Evolutionary conservation across 2,329 filamentous ascomycete genomes (phyloP).

Genomic region (Zasmidium citrigriseum): DNA sequence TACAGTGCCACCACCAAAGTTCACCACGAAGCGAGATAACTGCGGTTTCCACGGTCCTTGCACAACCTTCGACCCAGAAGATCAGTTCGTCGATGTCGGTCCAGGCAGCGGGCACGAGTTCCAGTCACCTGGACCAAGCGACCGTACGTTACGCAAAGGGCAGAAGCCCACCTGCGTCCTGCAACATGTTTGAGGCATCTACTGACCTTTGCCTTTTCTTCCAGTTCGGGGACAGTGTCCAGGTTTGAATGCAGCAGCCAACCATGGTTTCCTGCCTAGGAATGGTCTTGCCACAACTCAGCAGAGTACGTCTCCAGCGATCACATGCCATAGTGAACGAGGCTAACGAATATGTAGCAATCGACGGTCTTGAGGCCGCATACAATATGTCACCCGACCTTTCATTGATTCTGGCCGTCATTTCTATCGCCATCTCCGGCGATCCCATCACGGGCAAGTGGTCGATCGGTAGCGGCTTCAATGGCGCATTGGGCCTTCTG

Average conservation of each 20-base stretch:
- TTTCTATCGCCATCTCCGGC: conserved; percentile 20
- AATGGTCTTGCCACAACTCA: conserved; percentile 31
- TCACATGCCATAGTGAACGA: background rate
- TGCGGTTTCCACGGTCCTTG: conserved; percentile 21
- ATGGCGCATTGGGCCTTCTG: conserved; percentile 5
- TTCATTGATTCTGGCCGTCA: conserved; percentile 11
- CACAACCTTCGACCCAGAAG: conserved; percentile 30
- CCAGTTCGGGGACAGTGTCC: too few relatives aligned
- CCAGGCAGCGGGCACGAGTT: conserved; percentile 30
- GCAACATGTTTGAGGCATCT: background rate
- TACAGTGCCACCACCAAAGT: conserved; percentile 15
- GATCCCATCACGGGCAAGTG: conserved; percentile 18
- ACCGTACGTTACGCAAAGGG: conserved; percentile 14
- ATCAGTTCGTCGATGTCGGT: conserved; percentile 30
- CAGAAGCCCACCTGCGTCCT: too few relatives aligned
- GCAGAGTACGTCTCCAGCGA: conserved; percentile 17
- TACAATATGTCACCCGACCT: conserved; percentile 33
- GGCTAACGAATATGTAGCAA: background rate
- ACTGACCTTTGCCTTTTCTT: too few relatives aligned
- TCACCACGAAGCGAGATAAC: conserved; percentile 19
- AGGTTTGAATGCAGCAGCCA: conserved; percentile 31
- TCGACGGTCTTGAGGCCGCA: conserved; percentile 14
- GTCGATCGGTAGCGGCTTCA: conserved; percentile 11
- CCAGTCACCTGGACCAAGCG: conserved; percentile 25
- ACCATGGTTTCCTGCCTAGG: conserved; percentile 24